Evolutionary conservation across 2,329 filamentous ascomycete species (phyloP), one percentile per base, ranked within the genome.

Genomic region (Aspergillus sp.): DNA sequence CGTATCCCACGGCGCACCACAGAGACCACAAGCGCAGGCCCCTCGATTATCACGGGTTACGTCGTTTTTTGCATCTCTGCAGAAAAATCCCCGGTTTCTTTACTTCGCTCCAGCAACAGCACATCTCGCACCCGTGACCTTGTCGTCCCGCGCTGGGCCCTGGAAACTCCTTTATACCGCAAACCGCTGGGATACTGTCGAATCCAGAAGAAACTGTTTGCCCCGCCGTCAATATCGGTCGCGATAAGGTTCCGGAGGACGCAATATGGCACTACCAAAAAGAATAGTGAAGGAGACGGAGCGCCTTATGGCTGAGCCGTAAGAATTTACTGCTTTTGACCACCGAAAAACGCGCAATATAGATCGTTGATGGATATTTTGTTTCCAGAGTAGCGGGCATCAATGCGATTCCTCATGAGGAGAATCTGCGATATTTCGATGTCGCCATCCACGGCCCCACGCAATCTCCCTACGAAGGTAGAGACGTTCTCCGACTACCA

Each of bases 201-300:
- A 29, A 11, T 14, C 5, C 11, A 26, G 11, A 15, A 10, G 10
- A 24, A 30, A 14, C 13, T 22, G 17, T 25, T 24, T 26, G 29
- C 27, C 24, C 17, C 34, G 32, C 22, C 19, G n/a, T 15, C 34
- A 36, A 32, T 32, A 26, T 14, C 29, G 40, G 42, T 35, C 39
- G 35, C 44, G 44, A 41, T 42, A 47, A 42, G 41, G 42, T 39
- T 43, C 27, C 36, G 25, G 17, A 43, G 32, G 41, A 40, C 34
- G 39, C 37, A 47, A 47, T 39, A 63, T 63, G 84, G 79, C 86
- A 43, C 71, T 98, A 45, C 89, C 91, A 19, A 98, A 98, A 72
- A 75, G 91, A 57, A 98, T 98, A 55, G 75, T 96, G 56, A 98
- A 98, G 68, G 93, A 98, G 75, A 98, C 91, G 13, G 89, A 98